Evolutionary conservation across 2,329 filamentous ascomycete species (phyloP).

Genomic region (Epichloe glyceriae): DNA sequence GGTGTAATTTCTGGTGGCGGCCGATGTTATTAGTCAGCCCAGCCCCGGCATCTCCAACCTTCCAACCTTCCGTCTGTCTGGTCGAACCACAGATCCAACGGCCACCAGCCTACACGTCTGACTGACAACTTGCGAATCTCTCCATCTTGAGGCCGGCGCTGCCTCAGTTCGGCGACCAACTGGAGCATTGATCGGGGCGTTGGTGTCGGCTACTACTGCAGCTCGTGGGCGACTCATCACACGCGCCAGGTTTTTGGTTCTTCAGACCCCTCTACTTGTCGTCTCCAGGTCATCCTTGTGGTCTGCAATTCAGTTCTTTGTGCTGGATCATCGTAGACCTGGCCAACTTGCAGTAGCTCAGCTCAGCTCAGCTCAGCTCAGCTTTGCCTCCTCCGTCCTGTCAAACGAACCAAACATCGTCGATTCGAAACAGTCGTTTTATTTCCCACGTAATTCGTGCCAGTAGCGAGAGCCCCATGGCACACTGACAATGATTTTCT

Average conservation of each 20-base stretch:
- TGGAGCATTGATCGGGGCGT: slow-evolving; percentile 7
- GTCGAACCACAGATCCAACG: neutral
- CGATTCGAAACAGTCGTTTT: too few relatives aligned
- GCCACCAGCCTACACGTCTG: neutral
- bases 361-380: too few relatives aligned
- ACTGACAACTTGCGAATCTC: neutral
- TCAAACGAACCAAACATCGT: too few relatives aligned
- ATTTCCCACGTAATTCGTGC: neutral
- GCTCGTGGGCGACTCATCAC: neutral
- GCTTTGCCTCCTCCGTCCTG: too few relatives aligned
- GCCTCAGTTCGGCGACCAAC: neutral
- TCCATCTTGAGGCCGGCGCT: neutral
- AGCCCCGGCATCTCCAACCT: neutral
- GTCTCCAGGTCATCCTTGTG: neutral
- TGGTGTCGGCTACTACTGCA: neutral
- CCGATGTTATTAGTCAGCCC: neutral
- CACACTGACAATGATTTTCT: slow-evolving; percentile 18
- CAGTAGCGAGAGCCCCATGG: slow-evolving; percentile 12
- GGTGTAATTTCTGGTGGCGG: neutral
- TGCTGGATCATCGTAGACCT: too few relatives aligned
- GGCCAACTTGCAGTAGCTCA: too few relatives aligned
- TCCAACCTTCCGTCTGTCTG: neutral
- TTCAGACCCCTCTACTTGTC: neutral
- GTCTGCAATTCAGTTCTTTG: neutral
- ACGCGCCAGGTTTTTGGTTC: neutral